phyloP scores from a whole-genome alignment of 75 land plant species.

The Selaginella moellendorffii region DNA sequence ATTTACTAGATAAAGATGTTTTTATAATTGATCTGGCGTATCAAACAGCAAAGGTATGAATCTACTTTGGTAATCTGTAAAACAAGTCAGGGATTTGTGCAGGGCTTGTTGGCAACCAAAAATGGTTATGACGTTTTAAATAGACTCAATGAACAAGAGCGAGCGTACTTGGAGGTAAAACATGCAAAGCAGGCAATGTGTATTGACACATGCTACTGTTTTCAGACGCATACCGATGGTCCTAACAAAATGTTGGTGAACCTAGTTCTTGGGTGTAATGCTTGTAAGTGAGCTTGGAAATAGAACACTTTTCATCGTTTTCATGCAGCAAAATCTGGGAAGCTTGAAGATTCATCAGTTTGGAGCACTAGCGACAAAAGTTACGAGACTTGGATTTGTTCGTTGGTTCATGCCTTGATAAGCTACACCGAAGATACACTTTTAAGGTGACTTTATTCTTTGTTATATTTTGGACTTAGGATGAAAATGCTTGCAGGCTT shows the following conservation, averaged over 20 bases:
- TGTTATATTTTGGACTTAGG: no score
- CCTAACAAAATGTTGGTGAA: neutral
- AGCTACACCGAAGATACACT: constrained; percentile 45
- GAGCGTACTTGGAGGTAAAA: constrained; percentile 59
- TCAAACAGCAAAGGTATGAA: constrained; percentile 46
- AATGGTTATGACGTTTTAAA: constrained; percentile 43
- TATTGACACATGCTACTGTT: no score
- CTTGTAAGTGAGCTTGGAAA: neutral
- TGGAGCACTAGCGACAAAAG: constrained; percentile 20
- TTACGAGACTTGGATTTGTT: constrained; percentile 29
- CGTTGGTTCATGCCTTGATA: constrained; percentile 49
- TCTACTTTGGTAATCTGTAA: neutral
- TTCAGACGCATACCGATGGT: no score
- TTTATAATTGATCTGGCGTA: constrained; percentile 51
- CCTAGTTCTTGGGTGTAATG: neutral
- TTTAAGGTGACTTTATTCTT: constrained; percentile 36
- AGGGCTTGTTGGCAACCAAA: constrained; percentile 95
- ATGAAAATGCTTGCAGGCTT: constrained; percentile 45
- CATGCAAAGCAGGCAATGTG: no score
- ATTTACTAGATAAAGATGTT: constrained; percentile 71
- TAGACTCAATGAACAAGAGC: constrained; percentile 41
- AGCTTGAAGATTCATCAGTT: constrained; percentile 15
- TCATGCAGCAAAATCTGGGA: constrained; percentile 12
- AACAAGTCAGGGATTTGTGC: neutral
- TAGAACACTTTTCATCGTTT: neutral